Base-by-base conservation (phyloP, 164 flowering plant genomes). In the Warburgia ugandensis region DNA sequence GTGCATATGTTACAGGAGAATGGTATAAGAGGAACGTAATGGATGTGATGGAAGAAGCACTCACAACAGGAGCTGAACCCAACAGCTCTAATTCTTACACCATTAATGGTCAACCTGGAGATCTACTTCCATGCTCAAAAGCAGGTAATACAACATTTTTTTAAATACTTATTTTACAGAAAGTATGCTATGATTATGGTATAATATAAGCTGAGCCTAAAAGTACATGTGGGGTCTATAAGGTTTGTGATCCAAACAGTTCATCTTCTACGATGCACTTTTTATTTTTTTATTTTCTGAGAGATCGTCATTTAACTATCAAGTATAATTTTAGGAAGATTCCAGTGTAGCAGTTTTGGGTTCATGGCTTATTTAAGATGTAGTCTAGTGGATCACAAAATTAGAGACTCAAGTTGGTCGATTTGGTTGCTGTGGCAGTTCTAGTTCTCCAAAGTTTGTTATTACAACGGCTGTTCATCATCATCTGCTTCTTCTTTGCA, bases 41-140 rank as follows among this genome's bases (percentile, higher is more conserved):
- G 20, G 68, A 59, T 9, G 67, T 72, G 20, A 13, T 56, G 14
- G 17, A 56, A 29, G 54, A 57, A 6, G 42, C 65, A 1, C 5
- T 45, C 1, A 12, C 1, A 31, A 42, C 46, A 12, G 84, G 84
- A 37, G 73, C 62, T 12, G 68, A 49, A 16, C 78, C 81, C 3
- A 60, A 56, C 27, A 8, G 40, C 0, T 76, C 86, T 22, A 77
- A 80, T 69, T 76, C 81, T 12, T 67, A 22, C 43, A 69, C 79
- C 10, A 74, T 80, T 3, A 80, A 80, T 48, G 86, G 86, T 3
- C 79, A 77, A 38, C 86, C 86, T 1, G 86, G 86, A 4, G 73
- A 66, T 58, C 46, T 75, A 13, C 72, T 64, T 47, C 61, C 71
- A 5, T 78, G 86, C 51, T 72, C 81, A 1, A 63, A 60, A 52